A percentile compares a stretch with the other conserved stretches of the same genome.
These are phyloP conservation scores for Kalaharituber pfeilii DNA, from an alignment of 2,329 filamentous ascomycete species.

Conservation along the genomic window DNA sequence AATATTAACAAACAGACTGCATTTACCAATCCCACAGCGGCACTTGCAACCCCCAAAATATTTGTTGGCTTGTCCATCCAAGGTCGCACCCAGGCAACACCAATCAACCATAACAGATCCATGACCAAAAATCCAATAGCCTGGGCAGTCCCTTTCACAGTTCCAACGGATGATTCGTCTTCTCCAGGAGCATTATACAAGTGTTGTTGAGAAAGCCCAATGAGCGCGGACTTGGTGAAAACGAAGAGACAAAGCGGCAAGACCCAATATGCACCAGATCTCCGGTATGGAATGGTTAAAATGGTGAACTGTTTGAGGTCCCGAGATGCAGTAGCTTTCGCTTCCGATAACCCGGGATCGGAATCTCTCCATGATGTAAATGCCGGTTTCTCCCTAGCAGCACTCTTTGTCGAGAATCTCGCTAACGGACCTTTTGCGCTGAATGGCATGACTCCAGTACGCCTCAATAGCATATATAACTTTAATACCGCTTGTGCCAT, in stretches of 20 bases:
- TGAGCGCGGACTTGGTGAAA: constrained; percentile 69
- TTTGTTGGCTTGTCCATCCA: constrained; percentile 61
- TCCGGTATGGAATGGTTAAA: constrained; percentile 88
- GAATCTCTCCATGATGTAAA: constrained; percentile 41
- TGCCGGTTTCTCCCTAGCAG: not conserved
- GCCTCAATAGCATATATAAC: constrained; percentile 70
- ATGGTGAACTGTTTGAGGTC: constrained; percentile 95
- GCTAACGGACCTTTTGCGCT: not conserved
- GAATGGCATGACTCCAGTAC: constrained; percentile 52
- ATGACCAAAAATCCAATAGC: constrained; percentile 67
- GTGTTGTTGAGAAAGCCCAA: constrained; percentile 52
- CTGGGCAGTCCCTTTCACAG: constrained; percentile 47
- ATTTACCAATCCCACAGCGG: constrained; percentile 75
- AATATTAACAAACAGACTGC: constrained; percentile 78
- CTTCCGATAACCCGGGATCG: constrained; percentile 73
- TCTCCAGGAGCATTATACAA: not conserved
- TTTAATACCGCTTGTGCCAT: constrained; percentile 74
- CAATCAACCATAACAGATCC: constrained; percentile 60
- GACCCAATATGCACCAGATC: constrained; percentile 88
- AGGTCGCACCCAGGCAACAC: constrained; percentile 51
- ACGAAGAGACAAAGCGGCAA: constrained; percentile 60
- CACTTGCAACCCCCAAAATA: constrained; percentile 84
- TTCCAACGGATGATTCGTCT: not conserved
- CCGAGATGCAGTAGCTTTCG: constrained; percentile 80
- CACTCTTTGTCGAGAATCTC: not conserved